Conservation (phyloP, 176 grass and related monocot genomes). For the Carex cristatella region DNA sequence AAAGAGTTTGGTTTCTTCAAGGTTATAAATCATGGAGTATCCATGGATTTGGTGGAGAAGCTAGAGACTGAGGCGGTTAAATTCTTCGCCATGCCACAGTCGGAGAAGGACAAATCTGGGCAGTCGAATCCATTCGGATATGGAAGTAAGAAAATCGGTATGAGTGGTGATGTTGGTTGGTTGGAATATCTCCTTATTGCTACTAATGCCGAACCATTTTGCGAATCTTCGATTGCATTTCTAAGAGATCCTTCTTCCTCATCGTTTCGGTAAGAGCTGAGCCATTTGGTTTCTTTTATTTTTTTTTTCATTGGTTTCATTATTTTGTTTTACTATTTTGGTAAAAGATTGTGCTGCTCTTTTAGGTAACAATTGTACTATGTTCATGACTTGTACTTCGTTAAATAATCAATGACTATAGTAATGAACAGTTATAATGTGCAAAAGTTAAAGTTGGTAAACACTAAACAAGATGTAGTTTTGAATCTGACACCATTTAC, state of each 20-base stretch:
- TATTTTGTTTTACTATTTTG: background rate
- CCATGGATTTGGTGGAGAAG: conserved; percentile 27
- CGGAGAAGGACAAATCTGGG: conserved; percentile 48
- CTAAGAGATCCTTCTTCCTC: conserved; percentile 27
- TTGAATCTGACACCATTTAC: background rate
- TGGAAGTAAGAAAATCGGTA: conserved; percentile 74
- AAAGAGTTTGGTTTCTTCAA: conserved; percentile 86
- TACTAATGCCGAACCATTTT: conserved; percentile 17
- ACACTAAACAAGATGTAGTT: background rate
- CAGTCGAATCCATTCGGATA: conserved; percentile 72
- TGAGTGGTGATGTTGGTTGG: conserved; percentile 84
- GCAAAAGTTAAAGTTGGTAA: background rate
- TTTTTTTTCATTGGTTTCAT: too few species aligned
- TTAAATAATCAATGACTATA: background rate
- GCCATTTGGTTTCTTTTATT: background rate
- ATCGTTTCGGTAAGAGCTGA: conserved; percentile 38
- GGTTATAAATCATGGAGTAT: conserved; percentile 61
- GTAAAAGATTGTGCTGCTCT: background rate
- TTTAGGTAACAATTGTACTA: background rate
- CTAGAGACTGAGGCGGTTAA: conserved; percentile 52
- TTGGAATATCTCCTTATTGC: conserved; percentile 94
- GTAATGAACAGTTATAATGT: background rate
- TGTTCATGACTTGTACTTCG: background rate
- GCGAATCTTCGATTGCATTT: conserved; percentile 26
- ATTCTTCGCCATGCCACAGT: conserved; percentile 62